Percentiles rank a stretch among this genome's conserved stretches.
These are phyloP conservation scores for Saitozyma sp. DNA, from an alignment of 768 basidiomycete species.

Conservation along the genomic window DNA sequence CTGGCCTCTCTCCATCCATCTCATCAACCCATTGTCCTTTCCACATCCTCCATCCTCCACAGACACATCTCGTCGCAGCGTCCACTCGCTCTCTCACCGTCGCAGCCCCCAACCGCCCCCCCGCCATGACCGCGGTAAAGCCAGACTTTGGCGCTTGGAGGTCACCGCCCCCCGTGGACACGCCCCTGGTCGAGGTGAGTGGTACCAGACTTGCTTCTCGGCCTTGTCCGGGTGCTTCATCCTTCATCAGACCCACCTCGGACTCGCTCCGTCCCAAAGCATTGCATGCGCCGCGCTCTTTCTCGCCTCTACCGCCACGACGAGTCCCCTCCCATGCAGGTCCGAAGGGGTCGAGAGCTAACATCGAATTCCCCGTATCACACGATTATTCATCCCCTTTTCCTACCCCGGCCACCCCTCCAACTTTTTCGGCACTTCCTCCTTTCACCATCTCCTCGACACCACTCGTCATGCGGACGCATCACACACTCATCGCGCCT, in stretches of 20 bases:
- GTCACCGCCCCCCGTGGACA: conserved; percentile 31
- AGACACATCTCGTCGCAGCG: too few relatives aligned
- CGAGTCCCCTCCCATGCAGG: neutral
- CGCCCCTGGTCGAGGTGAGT: conserved; percentile 37
- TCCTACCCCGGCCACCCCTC: too few relatives aligned
- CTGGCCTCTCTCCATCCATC: neutral
- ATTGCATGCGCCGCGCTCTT: neutral
- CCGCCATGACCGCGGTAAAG: neutral
- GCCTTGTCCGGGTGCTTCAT: neutral
- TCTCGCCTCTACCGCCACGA: neutral
- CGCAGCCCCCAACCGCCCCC: too few relatives aligned
- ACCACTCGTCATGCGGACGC: neutral
- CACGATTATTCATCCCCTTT: too few relatives aligned
- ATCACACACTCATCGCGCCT: too few relatives aligned
- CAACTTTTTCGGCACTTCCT: too few relatives aligned
- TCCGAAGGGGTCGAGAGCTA: neutral
- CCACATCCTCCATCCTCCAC: too few relatives aligned
- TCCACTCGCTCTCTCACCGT: too few relatives aligned
- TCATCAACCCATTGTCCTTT: too few relatives aligned
- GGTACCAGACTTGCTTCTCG: neutral
- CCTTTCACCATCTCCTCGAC: neutral
- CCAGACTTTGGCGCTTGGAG: conserved; percentile 26
- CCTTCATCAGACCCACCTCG: neutral
- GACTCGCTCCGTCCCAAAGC: neutral
- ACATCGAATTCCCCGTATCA: too few relatives aligned